These are phyloP conservation scores for Hypomyces perniciosus DNA, from an alignment of 2,329 filamentous ascomycete genomes.

Conservation along the genomic window DNA sequence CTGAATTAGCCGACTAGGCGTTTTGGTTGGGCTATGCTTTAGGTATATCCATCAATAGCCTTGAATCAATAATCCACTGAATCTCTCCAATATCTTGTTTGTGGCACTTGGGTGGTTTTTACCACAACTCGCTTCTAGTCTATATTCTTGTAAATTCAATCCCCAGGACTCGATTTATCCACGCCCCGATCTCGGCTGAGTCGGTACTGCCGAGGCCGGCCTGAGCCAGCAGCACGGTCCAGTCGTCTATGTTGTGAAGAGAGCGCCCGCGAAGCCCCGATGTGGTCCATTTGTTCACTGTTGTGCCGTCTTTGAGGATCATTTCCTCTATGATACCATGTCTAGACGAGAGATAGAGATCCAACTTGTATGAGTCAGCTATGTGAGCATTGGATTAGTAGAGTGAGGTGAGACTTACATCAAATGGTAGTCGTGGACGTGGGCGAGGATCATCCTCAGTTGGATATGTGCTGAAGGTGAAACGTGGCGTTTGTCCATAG, in stretches of 20 bases:
- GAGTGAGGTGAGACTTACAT: constrained; percentile 29
- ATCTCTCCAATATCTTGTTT: no score
- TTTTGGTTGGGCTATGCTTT: no score
- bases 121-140: background rate
- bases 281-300: background rate
- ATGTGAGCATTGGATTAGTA: background rate
- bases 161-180: constrained; percentile 28
- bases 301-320: constrained; percentile 17
- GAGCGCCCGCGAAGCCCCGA: constrained; percentile 4
- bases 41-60: no score
- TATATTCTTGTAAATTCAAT: constrained; percentile 20
- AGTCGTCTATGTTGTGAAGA: constrained; percentile 22
- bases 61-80: no score
- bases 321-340: constrained; percentile 33
- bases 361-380: constrained; percentile 18
- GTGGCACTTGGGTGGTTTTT: no score
- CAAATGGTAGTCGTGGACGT: constrained; percentile 43
- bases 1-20: no score
- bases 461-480: constrained; percentile 61
- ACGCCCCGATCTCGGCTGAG: constrained; percentile 21
- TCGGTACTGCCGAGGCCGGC: constrained; percentile 21
- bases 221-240: constrained; percentile 19
- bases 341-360: constrained; percentile 30
- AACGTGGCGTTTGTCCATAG: constrained; percentile 80
- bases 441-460: constrained; percentile 52